Evolutionary conservation across 2,329 filamentous ascomycete genomes (phyloP).

Genomic region (Sodiomyces alkalinus): DNA sequence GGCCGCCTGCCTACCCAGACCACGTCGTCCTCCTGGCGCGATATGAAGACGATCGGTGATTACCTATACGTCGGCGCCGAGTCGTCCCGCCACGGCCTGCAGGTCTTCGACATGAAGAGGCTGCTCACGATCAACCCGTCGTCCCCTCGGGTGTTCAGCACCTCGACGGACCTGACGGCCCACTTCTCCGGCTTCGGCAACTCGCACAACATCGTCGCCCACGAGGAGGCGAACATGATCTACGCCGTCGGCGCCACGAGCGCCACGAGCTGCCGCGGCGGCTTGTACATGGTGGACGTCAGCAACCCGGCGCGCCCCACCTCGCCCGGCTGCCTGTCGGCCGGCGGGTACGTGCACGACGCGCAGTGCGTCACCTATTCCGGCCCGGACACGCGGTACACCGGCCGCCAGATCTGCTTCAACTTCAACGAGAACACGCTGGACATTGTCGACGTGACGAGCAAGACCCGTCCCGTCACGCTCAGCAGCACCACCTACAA

Average conservation of each 20-base stretch:
- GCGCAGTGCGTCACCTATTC: conserved; percentile 36
- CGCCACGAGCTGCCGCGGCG: conserved; percentile 24
- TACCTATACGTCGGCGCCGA: conserved; percentile 23
- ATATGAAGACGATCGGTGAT: conserved; percentile 22
- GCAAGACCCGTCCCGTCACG: conserved; percentile 26
- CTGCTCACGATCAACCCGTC: conserved; percentile 27
- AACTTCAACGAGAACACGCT: conserved; percentile 32
- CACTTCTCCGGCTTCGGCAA: conserved; percentile 23
- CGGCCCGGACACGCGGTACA: conserved; percentile 28
- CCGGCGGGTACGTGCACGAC: conserved; percentile 37
- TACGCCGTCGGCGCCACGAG: conserved; percentile 26
- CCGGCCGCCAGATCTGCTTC: conserved; percentile 33
- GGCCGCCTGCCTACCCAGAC: conserved; percentile 29
- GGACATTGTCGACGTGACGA: conserved; percentile 28
- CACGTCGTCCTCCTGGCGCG: conserved; percentile 18
- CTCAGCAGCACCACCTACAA: conserved; percentile 38
- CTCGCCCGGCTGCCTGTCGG: conserved; percentile 30
- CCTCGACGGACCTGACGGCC: conserved; percentile 18
- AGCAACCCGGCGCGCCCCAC: conserved; percentile 32
- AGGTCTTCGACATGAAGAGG: conserved; percentile 48
- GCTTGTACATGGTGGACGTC: conserved; percentile 40
- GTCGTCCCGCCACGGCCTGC: conserved; percentile 36
- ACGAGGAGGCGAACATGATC: conserved; percentile 28
- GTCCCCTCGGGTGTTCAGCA: conserved; percentile 18
- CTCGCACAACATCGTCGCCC: conserved; percentile 36